phyloP scores from a whole-genome alignment of 805 yeast species.

The Pichia paraexigua region DNA sequence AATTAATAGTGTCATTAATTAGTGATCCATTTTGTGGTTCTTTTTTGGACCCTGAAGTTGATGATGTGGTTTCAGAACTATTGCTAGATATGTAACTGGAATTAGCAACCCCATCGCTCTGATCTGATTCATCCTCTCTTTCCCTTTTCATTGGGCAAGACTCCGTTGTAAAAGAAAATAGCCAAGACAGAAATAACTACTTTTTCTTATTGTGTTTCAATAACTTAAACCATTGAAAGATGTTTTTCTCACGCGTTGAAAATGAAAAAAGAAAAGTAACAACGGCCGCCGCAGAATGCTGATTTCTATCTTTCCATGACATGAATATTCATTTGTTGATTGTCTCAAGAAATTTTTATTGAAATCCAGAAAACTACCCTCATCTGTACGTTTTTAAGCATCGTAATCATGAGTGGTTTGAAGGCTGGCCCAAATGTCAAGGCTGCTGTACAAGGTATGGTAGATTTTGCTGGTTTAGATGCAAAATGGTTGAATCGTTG shows the following conservation, averaged over 20 bases:
- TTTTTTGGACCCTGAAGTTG: background rate
- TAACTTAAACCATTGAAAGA: background rate
- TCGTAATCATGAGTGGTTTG: background rate
- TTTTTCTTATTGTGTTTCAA: background rate
- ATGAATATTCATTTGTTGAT: background rate
- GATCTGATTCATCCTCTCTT: background rate
- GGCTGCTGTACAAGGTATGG: conserved; percentile 10
- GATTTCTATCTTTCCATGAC: background rate
- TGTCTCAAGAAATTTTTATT: too few relatives aligned
- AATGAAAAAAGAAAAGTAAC: background rate
- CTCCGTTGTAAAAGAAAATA: background rate
- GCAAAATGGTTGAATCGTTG: conserved; percentile 47
- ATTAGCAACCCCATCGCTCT: background rate
- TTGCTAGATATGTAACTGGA: background rate
- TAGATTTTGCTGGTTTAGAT: conserved; percentile 32
- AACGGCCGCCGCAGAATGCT: background rate
- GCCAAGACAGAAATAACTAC: background rate
- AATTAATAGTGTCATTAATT: background rate
- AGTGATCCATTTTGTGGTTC: background rate
- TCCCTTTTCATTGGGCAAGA: background rate
- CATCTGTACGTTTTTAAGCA: background rate
- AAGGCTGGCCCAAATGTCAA: background rate
- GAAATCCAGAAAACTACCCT: background rate
- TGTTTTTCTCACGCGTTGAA: background rate
- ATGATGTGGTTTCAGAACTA: background rate